These are phyloP conservation scores for Lentinula edodes DNA, from an alignment of 768 basidiomycete genomes.

Conservation along the genomic window DNA sequence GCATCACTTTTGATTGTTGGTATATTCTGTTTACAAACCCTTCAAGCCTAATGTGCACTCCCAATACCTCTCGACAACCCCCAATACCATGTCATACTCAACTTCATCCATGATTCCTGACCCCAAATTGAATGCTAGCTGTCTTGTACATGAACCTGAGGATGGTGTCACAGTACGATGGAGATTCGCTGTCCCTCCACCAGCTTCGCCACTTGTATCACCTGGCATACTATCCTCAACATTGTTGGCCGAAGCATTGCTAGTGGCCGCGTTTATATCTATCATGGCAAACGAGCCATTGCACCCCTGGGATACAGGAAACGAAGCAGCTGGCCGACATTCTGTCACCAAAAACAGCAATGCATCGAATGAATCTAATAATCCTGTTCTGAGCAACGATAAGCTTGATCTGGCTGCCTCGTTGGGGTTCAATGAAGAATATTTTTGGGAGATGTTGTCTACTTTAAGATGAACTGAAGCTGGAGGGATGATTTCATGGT, in stretches of 20 bases:
- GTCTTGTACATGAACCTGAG: no score
- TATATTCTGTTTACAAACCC: no score
- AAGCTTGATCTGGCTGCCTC: neutral
- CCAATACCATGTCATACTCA: slow-evolving; percentile 4
- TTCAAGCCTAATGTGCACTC: neutral
- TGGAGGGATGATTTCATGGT: neutral
- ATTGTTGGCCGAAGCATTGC: neutral
- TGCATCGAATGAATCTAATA: neutral
- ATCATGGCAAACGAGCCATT: neutral
- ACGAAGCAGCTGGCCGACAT: neutral
- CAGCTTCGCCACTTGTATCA: neutral
- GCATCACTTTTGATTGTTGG: no score
- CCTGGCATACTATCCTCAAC: neutral
- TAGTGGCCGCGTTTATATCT: neutral
- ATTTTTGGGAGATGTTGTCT: neutral
- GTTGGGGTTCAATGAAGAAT: neutral
- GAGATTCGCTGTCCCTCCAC: no score
- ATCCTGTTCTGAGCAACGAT: neutral
- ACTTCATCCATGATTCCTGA: neutral
- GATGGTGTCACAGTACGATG: no score
- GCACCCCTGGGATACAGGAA: neutral
- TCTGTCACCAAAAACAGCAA: neutral
- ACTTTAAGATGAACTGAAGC: neutral
- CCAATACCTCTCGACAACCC: slow-evolving; percentile 4
- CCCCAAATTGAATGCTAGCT: neutral